Evolutionary conservation across 768 basidiomycete genomes (phyloP), one percentile per base, ranked within the genome.

Genomic region (Coprinopsis cinerea): DNA sequence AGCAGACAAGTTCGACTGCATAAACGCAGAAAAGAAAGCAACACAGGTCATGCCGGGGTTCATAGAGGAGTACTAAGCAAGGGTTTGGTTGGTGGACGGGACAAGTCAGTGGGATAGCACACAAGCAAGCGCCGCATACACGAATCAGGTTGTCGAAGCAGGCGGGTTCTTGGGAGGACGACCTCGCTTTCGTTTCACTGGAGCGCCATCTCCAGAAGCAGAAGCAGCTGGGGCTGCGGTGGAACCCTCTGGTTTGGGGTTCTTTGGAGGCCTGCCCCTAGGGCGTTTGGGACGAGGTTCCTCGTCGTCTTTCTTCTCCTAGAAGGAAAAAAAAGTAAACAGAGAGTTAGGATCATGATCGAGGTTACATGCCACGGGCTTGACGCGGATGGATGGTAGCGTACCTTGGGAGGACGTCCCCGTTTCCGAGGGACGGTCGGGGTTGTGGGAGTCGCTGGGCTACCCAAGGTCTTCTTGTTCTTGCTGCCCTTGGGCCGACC

Each of bases 401-500:
- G 62, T 61, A 79, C 78, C 74, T 86, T 86, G 63, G 78, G 82
- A 40, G 83, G 83, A 56, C 83, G 75, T 26, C 83, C 83, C 56
- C 83, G 74, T 70, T 84, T 84, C 67, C 72, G 72, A 41, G 68
- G 71, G 35, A 62, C 51, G 13, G 65, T 50, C 14, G 72, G 61
- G 18, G 69, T 55, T 11, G 73, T 57, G 5, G 74, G 60, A 45
- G 64, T 60, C 30, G 66, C 63, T 18, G 68, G 56, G 39, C 67
- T 59, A 41, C 68, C 48, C 14, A 67, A 54, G 24, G 67, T 57
- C 54, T 76, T 77, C 72, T 81, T 75, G 66, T 82, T 79, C 72
- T 88, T 93, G 67, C 87, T 89, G 59, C 92, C 92, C 66, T 85
- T 90, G 53, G 92, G 92, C 56, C 92, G 82, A 47, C 92, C 92